These are phyloP conservation scores for Phaeoacremonium minimum DNA, from an alignment of 2,329 filamentous ascomycete species.

Conservation along the genomic window DNA sequence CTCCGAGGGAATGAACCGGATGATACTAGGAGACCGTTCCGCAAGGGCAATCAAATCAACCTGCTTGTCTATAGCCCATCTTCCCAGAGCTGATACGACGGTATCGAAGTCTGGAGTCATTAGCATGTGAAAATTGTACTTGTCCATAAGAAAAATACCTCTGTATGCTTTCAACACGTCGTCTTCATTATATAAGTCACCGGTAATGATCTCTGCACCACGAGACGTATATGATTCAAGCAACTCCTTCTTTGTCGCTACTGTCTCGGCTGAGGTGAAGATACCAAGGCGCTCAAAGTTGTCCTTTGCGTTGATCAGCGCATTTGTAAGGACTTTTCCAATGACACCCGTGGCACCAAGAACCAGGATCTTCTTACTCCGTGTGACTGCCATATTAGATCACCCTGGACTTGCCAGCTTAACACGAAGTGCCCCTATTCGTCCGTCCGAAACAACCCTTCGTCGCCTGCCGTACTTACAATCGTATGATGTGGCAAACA, in stretches of 20 bases:
- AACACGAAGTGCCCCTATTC: too few relatives aligned
- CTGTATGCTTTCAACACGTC: background rate
- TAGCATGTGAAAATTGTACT: too few relatives aligned
- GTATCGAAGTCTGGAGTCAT: constrained; percentile 39
- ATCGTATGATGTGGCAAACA: too few relatives aligned
- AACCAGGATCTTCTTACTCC: constrained; percentile 18
- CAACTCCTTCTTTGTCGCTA: constrained; percentile 35
- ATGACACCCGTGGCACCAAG: constrained; percentile 26
- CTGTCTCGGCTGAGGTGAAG: constrained; percentile 50
- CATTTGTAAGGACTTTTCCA: constrained; percentile 26
- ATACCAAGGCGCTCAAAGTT: constrained; percentile 31
- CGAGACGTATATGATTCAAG: constrained; percentile 36
- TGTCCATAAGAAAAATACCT: background rate
- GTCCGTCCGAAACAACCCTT: too few relatives aligned
- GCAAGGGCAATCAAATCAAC: constrained; percentile 51
- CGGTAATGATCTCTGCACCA: constrained; percentile 33
- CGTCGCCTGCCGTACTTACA: too few relatives aligned
- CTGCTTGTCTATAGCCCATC: constrained; percentile 48
- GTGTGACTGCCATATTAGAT: background rate
- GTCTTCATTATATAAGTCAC: background rate
- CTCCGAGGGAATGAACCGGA: constrained; percentile 56
- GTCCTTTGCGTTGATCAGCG: constrained; percentile 24
- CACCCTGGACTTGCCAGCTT: too few relatives aligned
- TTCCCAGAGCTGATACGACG: constrained; percentile 55
- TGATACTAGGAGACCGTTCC: constrained; percentile 39